Evolutionary conservation across 495 filamentous ascomycete genomes (phyloP), one percentile per base, ranked within the genome.

Genomic region (Aspergillus cavernicola): DNA sequence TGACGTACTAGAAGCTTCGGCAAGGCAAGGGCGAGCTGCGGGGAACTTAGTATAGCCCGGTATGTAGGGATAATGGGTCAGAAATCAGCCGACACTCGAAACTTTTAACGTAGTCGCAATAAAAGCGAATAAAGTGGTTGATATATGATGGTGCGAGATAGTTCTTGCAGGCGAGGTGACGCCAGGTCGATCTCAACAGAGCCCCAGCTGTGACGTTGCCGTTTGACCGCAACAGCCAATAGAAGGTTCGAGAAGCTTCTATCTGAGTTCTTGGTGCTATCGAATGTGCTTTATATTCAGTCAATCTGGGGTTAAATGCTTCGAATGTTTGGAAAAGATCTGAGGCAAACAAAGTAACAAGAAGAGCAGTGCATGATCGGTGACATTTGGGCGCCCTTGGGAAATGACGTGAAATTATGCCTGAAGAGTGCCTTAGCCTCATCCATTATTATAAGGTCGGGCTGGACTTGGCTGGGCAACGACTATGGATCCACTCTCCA

Each of bases 211-310:
- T 57, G 52, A 55, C 55, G 56, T 54, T 70, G 65, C 66, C 67
- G 64, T 68, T 62, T 71, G 66, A 70, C 65, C 40, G 39, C 36
- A 28, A 39, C 26, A 31, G 24, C 60, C 49, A 53, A 57, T 58
- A 52, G 70, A 73, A 73, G 55, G 42, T 73, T 73, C 70, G 49
- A 59, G 70, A 71, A 73, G 36, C 35, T 71, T 71, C 70, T 24
- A 35, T 56, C 64, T 9, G 79, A n/a, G n/a, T n/a, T n/a, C n/a
- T n/a, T n/a, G n/a, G n/a, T n/a, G n/a, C n/a, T n/a, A n/a, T n/a
- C n/a, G n/a, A 65, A 16, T 35, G 32, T 35, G 32, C 32, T n/a
- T 35, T 35, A 35, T 35, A 35, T 35, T n/a, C 4, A 12, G 32
- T n/a, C 3, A 12, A 35, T 12, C 10, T 31, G 32, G 2, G 32